These are phyloP conservation scores for Aspergillus sclerotiicarbonarius DNA, from an alignment of 495 filamentous ascomycete genomes.

Conservation along the genomic window DNA sequence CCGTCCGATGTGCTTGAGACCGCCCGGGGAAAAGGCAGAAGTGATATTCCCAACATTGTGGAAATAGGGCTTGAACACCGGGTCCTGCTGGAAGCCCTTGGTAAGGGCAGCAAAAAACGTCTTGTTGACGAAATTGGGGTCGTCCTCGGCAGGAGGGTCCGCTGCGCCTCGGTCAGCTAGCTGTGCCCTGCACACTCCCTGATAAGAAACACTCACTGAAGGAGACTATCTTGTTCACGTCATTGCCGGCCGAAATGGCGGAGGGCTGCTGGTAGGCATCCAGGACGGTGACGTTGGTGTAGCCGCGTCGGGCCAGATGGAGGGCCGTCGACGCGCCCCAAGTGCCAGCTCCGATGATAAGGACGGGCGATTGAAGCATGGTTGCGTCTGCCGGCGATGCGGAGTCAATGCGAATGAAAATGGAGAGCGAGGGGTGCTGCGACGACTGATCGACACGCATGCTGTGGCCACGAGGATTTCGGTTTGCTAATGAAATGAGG, in stretches of 20 bases:
- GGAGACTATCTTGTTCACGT: slow-evolving; percentile 53
- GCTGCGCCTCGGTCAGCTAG: background rate
- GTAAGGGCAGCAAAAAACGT: slow-evolving; percentile 22
- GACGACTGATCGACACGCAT: background rate
- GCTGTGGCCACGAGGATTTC: background rate
- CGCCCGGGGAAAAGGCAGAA: slow-evolving; percentile 34
- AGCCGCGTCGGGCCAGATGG: slow-evolving; percentile 49
- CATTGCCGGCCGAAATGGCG: slow-evolving; percentile 52
- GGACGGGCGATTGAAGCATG: slow-evolving; percentile 14
- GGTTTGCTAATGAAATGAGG: background rate
- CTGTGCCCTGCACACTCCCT: background rate
- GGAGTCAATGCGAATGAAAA: background rate
- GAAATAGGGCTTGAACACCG: slow-evolving; percentile 48
- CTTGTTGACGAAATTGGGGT: slow-evolving; percentile 9
- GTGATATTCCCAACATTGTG: slow-evolving; percentile 49
- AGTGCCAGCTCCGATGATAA: slow-evolving; percentile 49
- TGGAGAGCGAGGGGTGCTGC: background rate
- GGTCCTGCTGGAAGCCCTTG: slow-evolving; percentile 46
- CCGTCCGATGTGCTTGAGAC: slow-evolving; percentile 16
- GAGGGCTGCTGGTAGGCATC: slow-evolving; percentile 48
- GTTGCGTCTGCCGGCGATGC: background rate
- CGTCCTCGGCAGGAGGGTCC: background rate
- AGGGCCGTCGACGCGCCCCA: slow-evolving; percentile 54
- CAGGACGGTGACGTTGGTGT: slow-evolving; percentile 46
- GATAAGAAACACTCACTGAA: slow-evolving; percentile 6